phyloP scores from a whole-genome alignment of 768 basidiomycete species.

The Leccinum rimulosum region DNA sequence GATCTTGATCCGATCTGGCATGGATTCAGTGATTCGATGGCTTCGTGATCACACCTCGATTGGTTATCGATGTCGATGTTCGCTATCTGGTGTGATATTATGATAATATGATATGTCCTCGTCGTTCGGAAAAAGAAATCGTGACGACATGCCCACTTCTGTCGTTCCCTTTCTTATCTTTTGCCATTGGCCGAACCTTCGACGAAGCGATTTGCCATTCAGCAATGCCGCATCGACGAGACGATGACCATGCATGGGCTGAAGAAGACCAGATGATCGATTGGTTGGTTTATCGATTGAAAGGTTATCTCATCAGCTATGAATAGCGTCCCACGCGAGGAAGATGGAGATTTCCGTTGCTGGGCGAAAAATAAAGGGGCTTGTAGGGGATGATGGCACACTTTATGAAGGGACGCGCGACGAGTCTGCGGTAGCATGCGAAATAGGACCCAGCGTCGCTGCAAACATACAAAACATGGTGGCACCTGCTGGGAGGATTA shows the following conservation, averaged over 20 bases:
- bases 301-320: conserved; percentile 24
- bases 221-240: conserved; percentile 1
- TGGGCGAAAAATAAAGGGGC: not conserved
- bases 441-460: not conserved
- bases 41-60: conserved; percentile 18
- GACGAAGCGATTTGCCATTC: not conserved
- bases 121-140: conserved; percentile 4
- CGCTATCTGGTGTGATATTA: conserved; percentile 15
- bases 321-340: conserved; percentile 16
- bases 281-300: conserved; percentile 21
- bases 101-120: conserved; percentile 13
- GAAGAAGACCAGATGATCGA: not conserved
- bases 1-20: conserved; percentile 69
- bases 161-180: not conserved
- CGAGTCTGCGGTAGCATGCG: conserved; percentile 10
- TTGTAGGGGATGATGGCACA: not conserved
- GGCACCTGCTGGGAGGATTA: not conserved
- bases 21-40: conserved; percentile 3
- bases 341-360: conserved; percentile 12
- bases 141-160: conserved; percentile 3
- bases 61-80: conserved; percentile 32
- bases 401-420: conserved; percentile 9
- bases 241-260: not conserved
- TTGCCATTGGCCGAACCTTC: not conserved
- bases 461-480: not conserved